A percentile compares a stretch with the other conserved stretches of the same genome.
phyloP scores from a whole-genome alignment of 106 monocot genomes.

The Xerophyta viscosa region DNA sequence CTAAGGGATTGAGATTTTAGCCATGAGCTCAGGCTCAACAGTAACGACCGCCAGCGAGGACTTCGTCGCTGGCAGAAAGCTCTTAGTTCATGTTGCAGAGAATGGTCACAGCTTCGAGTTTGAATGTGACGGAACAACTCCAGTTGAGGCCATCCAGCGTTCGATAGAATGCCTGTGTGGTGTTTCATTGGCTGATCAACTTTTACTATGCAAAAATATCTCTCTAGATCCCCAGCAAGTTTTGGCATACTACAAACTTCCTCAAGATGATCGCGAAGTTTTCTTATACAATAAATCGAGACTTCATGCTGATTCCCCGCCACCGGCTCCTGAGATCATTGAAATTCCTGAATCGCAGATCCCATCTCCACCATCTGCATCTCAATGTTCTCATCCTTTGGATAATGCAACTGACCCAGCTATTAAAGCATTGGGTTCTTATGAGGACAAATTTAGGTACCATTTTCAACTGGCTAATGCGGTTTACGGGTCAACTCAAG shows the following conservation, averaged over 20 bases:
- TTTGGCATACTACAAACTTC: conserved; percentile 74
- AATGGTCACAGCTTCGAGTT: conserved; percentile 92
- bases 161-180: conserved; percentile 49
- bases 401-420: conserved; percentile 82
- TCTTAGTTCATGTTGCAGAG: conserved; percentile 69
- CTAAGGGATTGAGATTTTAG: background rate
- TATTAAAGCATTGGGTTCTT: conserved; percentile 74
- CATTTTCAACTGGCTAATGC: conserved; percentile 76
- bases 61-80: conserved; percentile 59
- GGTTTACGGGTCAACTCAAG: conserved; percentile 28
- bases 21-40: conserved; percentile 62
- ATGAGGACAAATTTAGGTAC: conserved; percentile 70
- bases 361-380: conserved; percentile 38
- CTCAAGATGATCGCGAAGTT: conserved; percentile 71
- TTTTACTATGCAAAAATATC: conserved; percentile 66
- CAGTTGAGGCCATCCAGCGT: conserved; percentile 55
- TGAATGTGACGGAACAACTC: conserved; percentile 69
- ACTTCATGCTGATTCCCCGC: conserved; percentile 49
- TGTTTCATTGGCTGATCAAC: conserved; percentile 50
- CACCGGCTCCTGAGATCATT: conserved; percentile 49
- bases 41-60: conserved; percentile 26
- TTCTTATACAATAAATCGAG: conserved; percentile 75
- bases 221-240: conserved; percentile 53
- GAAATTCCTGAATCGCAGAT: conserved; percentile 29
- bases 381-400: conserved; percentile 45